phyloP scores from a whole-genome alignment of 2,329 filamentous ascomycete genomes.

The Metarhizium rileyi region DNA sequence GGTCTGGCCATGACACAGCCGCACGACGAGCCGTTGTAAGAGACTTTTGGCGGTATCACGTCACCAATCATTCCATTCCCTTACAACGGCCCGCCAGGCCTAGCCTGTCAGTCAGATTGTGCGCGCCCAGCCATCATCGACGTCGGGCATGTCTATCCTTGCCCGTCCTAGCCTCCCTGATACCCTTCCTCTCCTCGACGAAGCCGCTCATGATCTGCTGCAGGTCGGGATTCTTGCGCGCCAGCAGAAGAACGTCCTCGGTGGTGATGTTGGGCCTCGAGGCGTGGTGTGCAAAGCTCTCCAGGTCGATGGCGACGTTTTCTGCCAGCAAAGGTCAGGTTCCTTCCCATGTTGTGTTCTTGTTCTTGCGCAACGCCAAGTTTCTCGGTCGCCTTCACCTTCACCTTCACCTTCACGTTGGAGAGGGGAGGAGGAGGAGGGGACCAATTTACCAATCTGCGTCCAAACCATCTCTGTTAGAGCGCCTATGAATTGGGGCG shows the following conservation, averaged over 20 bases:
- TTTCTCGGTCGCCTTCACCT: no score
- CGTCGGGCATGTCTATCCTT: conserved; percentile 14
- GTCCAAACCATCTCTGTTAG: conserved; percentile 81
- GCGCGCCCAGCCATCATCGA: conserved; percentile 2
- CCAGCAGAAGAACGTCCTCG: conserved; percentile 80
- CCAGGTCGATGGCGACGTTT: conserved; percentile 46
- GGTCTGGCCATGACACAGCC: no score
- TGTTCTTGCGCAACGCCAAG: no score
- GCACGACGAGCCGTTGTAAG: no score
- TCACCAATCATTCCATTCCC: no score
- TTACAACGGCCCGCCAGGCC: no score
- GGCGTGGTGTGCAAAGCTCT: conserved; percentile 60
- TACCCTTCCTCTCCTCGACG: conserved; percentile 46
- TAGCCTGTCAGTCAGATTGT: no score
- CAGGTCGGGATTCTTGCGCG: conserved; percentile 77
- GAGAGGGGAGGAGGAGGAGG: neutral
- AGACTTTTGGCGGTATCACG: no score
- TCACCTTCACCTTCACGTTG: no score
- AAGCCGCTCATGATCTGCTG: conserved; percentile 63
- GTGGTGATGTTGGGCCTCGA: conserved; percentile 70
- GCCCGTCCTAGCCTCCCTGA: conserved; percentile 22
- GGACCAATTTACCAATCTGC: conserved; percentile 42
- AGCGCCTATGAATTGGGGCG: conserved; percentile 81
- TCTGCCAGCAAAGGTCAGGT: conserved; percentile 26
- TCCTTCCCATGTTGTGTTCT: no score